These are phyloP conservation scores for Pestalotiopsis sp. DNA, from an alignment of 2,329 filamentous ascomycete species.

Conservation along the genomic window DNA sequence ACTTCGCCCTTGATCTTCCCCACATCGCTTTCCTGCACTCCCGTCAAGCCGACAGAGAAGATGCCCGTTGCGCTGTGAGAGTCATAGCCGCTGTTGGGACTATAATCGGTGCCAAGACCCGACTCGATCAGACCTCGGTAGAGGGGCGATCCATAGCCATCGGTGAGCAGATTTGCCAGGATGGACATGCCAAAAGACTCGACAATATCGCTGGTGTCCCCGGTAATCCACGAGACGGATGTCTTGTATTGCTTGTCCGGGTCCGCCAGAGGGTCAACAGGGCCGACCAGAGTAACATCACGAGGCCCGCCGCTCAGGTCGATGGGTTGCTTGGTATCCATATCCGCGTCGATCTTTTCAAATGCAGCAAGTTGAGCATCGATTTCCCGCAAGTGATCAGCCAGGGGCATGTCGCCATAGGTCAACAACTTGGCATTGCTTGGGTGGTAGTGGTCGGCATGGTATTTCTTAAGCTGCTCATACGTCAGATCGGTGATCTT, in stretches of 20 bases:
- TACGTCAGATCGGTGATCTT: conserved; percentile 96
- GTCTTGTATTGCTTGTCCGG: conserved; percentile 90
- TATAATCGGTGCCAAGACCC: conserved; percentile 90
- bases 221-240: conserved; percentile 89
- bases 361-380: conserved; percentile 76
- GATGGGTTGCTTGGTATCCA: conserved; percentile 76
- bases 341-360: conserved; percentile 69
- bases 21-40: conserved; percentile 82
- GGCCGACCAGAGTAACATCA: conserved; percentile 74
- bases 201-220: conserved; percentile 78
- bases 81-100: conserved; percentile 92
- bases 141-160: conserved; percentile 92
- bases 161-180: conserved; percentile 81
- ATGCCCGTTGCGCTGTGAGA: conserved; percentile 75
- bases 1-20: conserved; percentile 76
- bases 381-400: conserved; percentile 79
- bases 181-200: conserved; percentile 88
- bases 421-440: conserved; percentile 97
- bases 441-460: conserved; percentile 92
- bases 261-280: conserved; percentile 84
- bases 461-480: conserved; percentile 84
- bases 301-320: conserved; percentile 68
- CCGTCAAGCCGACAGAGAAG: conserved; percentile 88
- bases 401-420: conserved; percentile 89
- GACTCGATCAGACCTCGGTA: conserved; percentile 89